Evolutionary conservation across 441 rosid genomes (phyloP), one percentile per base, ranked within the genome.

Genomic region (Raphanus hybrid): DNA sequence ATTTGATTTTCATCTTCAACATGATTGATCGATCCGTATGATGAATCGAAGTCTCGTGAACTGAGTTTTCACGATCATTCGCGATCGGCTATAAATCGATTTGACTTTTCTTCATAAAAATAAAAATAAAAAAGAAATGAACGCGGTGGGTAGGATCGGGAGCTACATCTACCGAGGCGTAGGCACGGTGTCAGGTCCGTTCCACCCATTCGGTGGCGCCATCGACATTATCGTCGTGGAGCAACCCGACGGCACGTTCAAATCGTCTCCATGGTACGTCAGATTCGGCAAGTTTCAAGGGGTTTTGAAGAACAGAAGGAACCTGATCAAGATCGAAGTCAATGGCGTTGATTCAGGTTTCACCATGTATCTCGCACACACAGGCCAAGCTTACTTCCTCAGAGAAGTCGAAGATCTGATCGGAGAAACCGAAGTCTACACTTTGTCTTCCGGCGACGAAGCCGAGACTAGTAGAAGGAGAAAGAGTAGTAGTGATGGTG

Each of bases 121-220:
- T 1, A 35, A 35, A 35, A 29, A 29, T 3, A 29, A 29, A 20
- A 9, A 5, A 59, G 34, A 80, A 70, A 96, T 93, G 99, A 81
- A 88, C 70, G 87, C 97, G 6, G 96, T 96, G 16, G 97, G 92
- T 78, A 89, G 92, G 85, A 78, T 96, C 74, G 97, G 99, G 35
- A 93, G 87, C 82, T 92, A 90, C 78, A 88, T 96, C 82, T 87
- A 95, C 70, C 82, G 91, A 45, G 92, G 99, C 15, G 97, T 93
- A 43, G 92, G 86, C 75, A 88, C 92, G 18, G 94, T 90, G 14
- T 90, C 97, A 12, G 97, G 90, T 18, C 97, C 99, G 5, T 93
- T 96, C 69, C 99, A 96, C 71, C 97, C 98, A 0, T 96, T 96
- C 75, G 99, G 99, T 60, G 99, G 99, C 66, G 99, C 97, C 74